phyloP scores from a whole-genome alignment of 306 rosid species.

The Medicago arabica region DNA sequence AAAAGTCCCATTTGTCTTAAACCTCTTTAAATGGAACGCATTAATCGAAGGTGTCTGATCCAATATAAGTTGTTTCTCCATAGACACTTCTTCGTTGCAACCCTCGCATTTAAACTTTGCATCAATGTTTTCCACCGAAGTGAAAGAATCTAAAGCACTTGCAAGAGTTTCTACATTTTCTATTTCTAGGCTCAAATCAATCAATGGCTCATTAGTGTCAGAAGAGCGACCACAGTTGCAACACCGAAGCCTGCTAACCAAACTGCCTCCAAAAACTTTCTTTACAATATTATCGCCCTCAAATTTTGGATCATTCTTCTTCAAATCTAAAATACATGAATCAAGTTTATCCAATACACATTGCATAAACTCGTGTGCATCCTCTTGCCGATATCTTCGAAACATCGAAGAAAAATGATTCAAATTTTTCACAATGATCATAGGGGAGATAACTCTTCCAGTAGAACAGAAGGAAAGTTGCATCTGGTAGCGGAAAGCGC shows the following conservation, averaged over 20 bases:
- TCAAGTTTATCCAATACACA: constrained; percentile 83
- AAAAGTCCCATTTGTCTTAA: constrained; percentile 64
- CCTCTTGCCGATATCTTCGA: constrained; percentile 80
- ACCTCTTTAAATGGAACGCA: constrained; percentile 83
- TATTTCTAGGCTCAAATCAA: constrained; percentile 89
- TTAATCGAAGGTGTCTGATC: constrained; percentile 74
- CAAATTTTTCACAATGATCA: constrained; percentile 67
- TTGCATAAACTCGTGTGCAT: constrained; percentile 93
- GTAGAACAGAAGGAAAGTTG: constrained; percentile 52
- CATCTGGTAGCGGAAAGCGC: constrained; percentile 62
- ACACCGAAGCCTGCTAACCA: constrained; percentile 81
- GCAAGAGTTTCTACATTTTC: constrained; percentile 68
- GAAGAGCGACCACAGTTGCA: constrained; percentile 76
- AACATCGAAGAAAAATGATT: constrained; percentile 66
- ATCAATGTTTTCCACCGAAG: constrained; percentile 75
- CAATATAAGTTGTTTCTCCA: constrained; percentile 79
- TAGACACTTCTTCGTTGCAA: constrained; percentile 71
- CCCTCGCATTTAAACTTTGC: constrained; percentile 70
- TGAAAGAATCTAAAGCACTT: constrained; percentile 78
- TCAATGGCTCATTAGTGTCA: constrained; percentile 72
- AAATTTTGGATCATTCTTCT: constrained; percentile 35
- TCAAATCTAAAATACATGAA: constrained; percentile 50
- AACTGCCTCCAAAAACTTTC: constrained; percentile 79
- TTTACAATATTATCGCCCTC: constrained; percentile 63
- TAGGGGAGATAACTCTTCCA: constrained; percentile 61